phyloP scores from a whole-genome alignment of 148 eudicot genomes.

The Tetragonia tetragonoides region DNA sequence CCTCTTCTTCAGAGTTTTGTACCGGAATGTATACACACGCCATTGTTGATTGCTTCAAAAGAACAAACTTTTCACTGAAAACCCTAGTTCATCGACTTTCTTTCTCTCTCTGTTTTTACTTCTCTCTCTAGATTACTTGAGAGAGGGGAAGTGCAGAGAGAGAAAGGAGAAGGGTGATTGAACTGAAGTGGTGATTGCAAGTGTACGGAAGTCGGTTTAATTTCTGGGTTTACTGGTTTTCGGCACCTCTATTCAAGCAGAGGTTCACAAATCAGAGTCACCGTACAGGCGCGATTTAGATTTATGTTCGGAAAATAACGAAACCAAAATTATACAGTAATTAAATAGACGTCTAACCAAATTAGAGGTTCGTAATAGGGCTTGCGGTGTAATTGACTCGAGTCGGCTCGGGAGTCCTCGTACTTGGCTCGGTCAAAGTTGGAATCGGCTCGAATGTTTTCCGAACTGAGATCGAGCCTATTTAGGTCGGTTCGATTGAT shows the following conservation, averaged over 20 bases:
- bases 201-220: neutral
- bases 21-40: constrained; percentile 86
- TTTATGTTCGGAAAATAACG: no score
- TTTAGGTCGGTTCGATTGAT: no score
- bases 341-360: no score
- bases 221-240: neutral
- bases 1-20: constrained; percentile 90
- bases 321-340: no score
- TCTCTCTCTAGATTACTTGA: neutral
- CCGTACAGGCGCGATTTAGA: no score
- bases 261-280: no score
- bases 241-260: neutral
- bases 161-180: neutral
- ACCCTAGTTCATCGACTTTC: constrained; percentile 26
- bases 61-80: neutral
- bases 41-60: constrained; percentile 29
- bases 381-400: no score
- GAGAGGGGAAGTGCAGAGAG: neutral
- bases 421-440: no score
- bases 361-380: no score
- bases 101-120: neutral
- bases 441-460: no score
- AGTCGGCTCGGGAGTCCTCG: no score
- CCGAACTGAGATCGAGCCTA: no score
- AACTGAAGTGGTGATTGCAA: constrained; percentile 2